Evolutionary conservation across 2,329 filamentous ascomycete genomes (phyloP).

Genomic region (Diaporthe batatas): DNA sequence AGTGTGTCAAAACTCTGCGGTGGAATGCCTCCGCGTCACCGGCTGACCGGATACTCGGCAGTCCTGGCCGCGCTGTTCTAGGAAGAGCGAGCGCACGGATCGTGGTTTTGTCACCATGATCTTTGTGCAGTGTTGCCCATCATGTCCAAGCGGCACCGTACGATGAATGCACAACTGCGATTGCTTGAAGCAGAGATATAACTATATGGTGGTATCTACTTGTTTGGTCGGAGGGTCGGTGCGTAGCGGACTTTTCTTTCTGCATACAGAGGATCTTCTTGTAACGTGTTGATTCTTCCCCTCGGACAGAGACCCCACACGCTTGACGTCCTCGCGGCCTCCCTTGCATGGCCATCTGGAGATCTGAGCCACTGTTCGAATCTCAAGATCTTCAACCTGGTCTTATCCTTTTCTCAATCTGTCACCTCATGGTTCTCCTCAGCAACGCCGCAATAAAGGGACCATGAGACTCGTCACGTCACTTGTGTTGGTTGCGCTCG

Average conservation of each 20-base stretch:
- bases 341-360: slow-evolving; percentile 13
- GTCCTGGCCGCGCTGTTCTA: too few relatives aligned
- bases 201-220: neutral
- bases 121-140: slow-evolving; percentile 20
- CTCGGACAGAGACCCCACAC: neutral
- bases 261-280: neutral
- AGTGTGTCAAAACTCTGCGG: neutral
- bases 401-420: slow-evolving; percentile 9
- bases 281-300: slow-evolving; percentile 1
- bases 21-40: neutral
- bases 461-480: slow-evolving; percentile 20
- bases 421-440: neutral
- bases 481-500: neutral
- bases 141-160: slow-evolving; percentile 2
- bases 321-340: neutral
- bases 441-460: neutral
- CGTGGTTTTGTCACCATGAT: slow-evolving; percentile 16
- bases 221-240: neutral
- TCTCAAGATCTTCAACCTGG: slow-evolving; percentile 15
- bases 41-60: slow-evolving; percentile 6
- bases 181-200: neutral
- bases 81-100: neutral
- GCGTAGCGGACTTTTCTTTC: neutral
- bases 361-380: neutral
- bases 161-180: neutral